Evolutionary conservation across 2,329 filamentous ascomycete genomes (phyloP), one percentile per base, ranked within the genome.

Genomic region (Ceratocystis diversiconidia): DNA sequence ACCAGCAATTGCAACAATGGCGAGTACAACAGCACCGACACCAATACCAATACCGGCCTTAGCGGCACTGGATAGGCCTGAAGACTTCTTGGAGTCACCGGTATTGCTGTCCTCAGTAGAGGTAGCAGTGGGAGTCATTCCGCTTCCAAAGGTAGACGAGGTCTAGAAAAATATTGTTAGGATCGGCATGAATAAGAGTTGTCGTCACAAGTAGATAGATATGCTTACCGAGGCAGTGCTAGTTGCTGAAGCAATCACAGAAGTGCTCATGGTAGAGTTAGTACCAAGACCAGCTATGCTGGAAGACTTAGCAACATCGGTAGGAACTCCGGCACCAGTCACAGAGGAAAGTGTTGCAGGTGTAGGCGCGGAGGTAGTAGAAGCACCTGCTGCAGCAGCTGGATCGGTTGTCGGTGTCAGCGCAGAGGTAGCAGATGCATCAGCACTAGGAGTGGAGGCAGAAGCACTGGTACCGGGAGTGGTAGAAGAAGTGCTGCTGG

Each of bases 21-120:
- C 61, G 1, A 67, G 48, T n/a, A 50, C 66, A 28, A 61, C 50
- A 44, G 63, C 64, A 60, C 66, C 71, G 5, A 74, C 75, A n/a
- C 71, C 77, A 15, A 76, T 76, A 25, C 74, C 77, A 32, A 83
- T 79, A 7, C 81, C 81, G 55, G 77, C 76, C 66, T 80, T 77
- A 10, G 77, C 79, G 5, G 75, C 76, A 2, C 75, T 72, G 2
- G 76, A 75, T n/a, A 80, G 72, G 3, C 74, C 76, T 17, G 66
- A 63, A 19, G 55, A 67, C 59, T 66, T 67, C 22, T 67, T 65
- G 6, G 63, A 64, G 17, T 66, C 57, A 5, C 63, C 55, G n/a
- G 50, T 67, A 61, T 61, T 48, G 3, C 65, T 50, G 32, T 62
- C 59, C 15, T 59, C 52, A 12, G 63, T 66, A 15, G 52, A 32